These are phyloP conservation scores for Eucalyptus decipiens DNA, from an alignment of 345 rosid species.

Conservation along the genomic window DNA sequence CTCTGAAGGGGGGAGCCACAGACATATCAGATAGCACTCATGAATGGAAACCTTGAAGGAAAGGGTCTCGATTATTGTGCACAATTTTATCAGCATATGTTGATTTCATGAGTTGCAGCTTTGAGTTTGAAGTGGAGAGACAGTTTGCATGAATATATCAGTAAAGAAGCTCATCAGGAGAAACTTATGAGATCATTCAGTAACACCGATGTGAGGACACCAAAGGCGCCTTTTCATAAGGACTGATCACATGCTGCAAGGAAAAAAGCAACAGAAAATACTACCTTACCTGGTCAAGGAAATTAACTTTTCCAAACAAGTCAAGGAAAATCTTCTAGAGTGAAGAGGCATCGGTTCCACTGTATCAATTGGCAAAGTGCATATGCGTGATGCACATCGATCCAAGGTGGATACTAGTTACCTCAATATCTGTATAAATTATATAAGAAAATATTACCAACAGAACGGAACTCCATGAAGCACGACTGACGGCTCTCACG, in stretches of 20 bases:
- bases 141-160: not conserved
- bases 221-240: not conserved
- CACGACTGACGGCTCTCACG: not conserved
- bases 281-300: slow-evolving; percentile 61
- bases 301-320: slow-evolving; percentile 72
- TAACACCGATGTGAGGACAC: not conserved
- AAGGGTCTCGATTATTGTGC: not conserved
- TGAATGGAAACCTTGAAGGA: not conserved
- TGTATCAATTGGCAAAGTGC: slow-evolving; percentile 85
- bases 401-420: slow-evolving; percentile 78
- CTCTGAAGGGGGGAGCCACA: not conserved
- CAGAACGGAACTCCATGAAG: not conserved
- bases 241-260: not conserved
- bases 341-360: slow-evolving; percentile 89
- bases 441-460: not conserved
- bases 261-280: not conserved
- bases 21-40: not conserved
- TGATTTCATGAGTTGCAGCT: not conserved
- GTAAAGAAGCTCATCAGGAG: not conserved
- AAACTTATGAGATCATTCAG: not conserved
- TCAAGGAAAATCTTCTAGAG: slow-evolving; percentile 83
- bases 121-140: not conserved
- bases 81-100: not conserved
- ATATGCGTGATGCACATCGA: slow-evolving; percentile 90
- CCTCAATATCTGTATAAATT: slow-evolving; percentile 45